These are phyloP conservation scores for Melastoma malabathricum DNA, from an alignment of 345 rosid genomes.

Conservation along the genomic window DNA sequence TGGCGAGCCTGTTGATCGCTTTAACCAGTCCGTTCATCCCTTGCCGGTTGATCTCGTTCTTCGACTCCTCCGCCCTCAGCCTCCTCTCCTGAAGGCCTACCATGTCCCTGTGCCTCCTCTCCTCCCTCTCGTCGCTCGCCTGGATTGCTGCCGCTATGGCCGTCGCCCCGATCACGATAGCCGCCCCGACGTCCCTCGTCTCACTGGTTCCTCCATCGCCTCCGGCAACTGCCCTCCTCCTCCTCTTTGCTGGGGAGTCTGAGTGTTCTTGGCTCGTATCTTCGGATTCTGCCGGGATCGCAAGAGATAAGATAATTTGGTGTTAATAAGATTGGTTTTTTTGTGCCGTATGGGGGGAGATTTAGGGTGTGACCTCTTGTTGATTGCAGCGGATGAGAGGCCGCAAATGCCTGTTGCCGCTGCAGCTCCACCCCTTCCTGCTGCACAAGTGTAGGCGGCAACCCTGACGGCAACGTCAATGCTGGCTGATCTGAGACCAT, in stretches of 20 bases:
- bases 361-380: too few species aligned
- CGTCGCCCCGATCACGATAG: conserved; percentile 63
- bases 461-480: conserved; percentile 18
- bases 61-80: conserved; percentile 54
- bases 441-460: conserved; percentile 5
- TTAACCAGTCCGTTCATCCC: conserved; percentile 57
- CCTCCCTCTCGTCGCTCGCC: conserved; percentile 56
- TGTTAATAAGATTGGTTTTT: not conserved
- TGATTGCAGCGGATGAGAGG: too few species aligned
- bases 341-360: not conserved
- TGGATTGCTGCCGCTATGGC: conserved; percentile 67
- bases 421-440: too few species aligned
- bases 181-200: conserved; percentile 16
- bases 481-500: conserved; percentile 8
- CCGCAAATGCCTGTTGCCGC: too few species aligned
- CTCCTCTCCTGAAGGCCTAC: conserved; percentile 51
- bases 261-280: conserved; percentile 44
- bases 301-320: not conserved
- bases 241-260: conserved; percentile 59
- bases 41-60: conserved; percentile 40
- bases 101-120: conserved; percentile 58
- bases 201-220: conserved; percentile 17
- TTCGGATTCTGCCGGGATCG: conserved; percentile 43
- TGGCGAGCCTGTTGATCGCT: conserved; percentile 77
- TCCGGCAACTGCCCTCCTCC: conserved; percentile 19